Evolutionary conservation across 2,329 filamentous ascomycete species (phyloP), one percentile per base, ranked within the genome.

Genomic region (Monosporascus sp.): DNA sequence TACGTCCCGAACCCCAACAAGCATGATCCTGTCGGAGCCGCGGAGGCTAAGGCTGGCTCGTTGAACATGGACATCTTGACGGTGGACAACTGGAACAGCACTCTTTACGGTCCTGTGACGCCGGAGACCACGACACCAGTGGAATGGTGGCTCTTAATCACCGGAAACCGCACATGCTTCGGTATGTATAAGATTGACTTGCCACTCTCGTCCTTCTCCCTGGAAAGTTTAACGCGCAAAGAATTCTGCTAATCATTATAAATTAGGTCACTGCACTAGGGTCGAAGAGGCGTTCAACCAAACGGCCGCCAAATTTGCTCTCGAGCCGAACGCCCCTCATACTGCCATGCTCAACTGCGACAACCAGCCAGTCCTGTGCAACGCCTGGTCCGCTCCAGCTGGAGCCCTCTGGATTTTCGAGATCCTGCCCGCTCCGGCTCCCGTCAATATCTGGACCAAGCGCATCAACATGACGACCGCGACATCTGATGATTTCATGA

Each of bases 151-250:
- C 75, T 93, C 56, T 78, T 88, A 60, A 73, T 90, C 60, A 88
- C 85, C 9, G 78, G 87, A 61, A 91, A 92, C 77, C 87, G 85
- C 74, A 90, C 88, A 35, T 93, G 89, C 74, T 86, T 80, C 66
- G 80, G 81, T 83, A 73, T 54, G 77, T 62, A 55, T 44, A 22
- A 47, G 22, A 18, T 31, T 47, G 17, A 4, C 22, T 24, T 24
- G 22, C 48, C n/a, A 25, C 37, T 25, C n/a, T 52, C 50, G 27
- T 54, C 20, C 47, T 50, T 39, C 41, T 8, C 39, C 25, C 24
- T 22, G 31, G 7, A 9, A 14, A 35, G 31, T 14, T 35, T 35
- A 35, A 9, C 11, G 31, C 31, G 9, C n/a, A 11, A 20, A 17
- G 25, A 41, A 48, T 46, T 48, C 43, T 25, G 17, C 52, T 69